Evolutionary conservation across 2,329 filamentous ascomycete species (phyloP).

Genomic region (Xylariaceae sp.): DNA sequence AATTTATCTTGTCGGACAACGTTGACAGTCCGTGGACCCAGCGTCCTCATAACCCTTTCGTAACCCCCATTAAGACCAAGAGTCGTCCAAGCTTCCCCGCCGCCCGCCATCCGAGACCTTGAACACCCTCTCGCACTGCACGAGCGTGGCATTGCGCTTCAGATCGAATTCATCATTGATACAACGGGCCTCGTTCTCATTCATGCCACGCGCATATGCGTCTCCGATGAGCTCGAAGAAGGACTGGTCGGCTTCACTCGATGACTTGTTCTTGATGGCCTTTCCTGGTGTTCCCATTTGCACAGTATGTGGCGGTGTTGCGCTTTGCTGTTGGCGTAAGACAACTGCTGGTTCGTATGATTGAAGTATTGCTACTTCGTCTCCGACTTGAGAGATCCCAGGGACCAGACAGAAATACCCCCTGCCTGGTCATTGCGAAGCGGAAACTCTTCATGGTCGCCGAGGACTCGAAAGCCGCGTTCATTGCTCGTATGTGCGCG

Average conservation of each 20-base stretch:
- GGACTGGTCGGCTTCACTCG: neutral
- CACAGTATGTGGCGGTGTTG: neutral
- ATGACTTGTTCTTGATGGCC: neutral
- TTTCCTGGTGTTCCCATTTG: too few relatives aligned
- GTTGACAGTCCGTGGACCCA: slow-evolving; percentile 14
- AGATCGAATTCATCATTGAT: slow-evolving; percentile 22
- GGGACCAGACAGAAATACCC: slow-evolving; percentile 25
- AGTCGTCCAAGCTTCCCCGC: slow-evolving; percentile 19
- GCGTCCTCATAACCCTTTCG: slow-evolving; percentile 18
- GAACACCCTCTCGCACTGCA: slow-evolving; percentile 12
- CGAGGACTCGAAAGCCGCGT: slow-evolving; percentile 13
- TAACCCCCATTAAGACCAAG: slow-evolving; percentile 15
- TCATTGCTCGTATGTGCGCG: slow-evolving; percentile 6
- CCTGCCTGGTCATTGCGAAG: slow-evolving; percentile 20
- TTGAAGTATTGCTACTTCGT: slow-evolving; percentile 19
- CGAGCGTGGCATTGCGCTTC: slow-evolving; percentile 14
- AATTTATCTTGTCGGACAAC: too few relatives aligned
- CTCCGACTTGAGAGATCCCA: slow-evolving; percentile 8
- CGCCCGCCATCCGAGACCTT: slow-evolving; percentile 11
- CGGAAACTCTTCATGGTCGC: slow-evolving; percentile 12
- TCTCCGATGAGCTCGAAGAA: slow-evolving; percentile 23
- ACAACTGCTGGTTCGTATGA: slow-evolving; percentile 13
- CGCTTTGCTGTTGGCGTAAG: slow-evolving; percentile 6
- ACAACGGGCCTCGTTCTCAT: slow-evolving; percentile 21
- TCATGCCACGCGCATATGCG: slow-evolving; percentile 24